These are phyloP conservation scores for Ceratobasidium sp. DNA, from an alignment of 1,284 basidiomycete species.

Conservation along the genomic window DNA sequence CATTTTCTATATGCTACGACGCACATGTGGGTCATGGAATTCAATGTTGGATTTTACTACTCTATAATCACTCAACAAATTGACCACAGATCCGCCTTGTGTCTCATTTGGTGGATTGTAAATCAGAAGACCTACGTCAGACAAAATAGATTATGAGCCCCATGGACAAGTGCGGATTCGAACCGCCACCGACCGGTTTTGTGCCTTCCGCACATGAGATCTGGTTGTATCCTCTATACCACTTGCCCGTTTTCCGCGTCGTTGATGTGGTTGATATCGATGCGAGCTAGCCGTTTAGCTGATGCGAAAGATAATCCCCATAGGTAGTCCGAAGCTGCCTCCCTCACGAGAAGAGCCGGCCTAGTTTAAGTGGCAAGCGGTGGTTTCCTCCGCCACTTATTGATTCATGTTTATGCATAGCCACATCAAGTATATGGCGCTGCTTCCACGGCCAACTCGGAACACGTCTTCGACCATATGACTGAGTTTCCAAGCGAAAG, in stretches of 20 bases:
- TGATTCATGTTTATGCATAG: too few relatives aligned
- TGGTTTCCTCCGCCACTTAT: too few relatives aligned
- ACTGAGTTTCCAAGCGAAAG: background rate
- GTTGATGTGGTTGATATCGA: background rate
- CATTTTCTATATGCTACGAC: too few relatives aligned
- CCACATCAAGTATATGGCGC: too few relatives aligned
- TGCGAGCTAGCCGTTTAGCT: background rate
- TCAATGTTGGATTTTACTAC: too few relatives aligned
- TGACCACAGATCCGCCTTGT: too few relatives aligned
- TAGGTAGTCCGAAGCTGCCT: background rate
- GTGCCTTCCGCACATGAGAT: background rate
- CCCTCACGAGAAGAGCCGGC: background rate
- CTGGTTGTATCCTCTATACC: conserved; percentile 21
- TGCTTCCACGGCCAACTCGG: background rate
- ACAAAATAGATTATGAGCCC: conserved; percentile 4
- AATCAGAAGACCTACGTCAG: background rate
- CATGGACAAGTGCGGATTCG: conserved; percentile 32
- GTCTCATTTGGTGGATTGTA: too few relatives aligned
- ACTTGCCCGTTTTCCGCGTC: background rate
- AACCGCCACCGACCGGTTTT: background rate
- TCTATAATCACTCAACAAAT: too few relatives aligned
- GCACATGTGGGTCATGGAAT: too few relatives aligned
- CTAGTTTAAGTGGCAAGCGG: too few relatives aligned
- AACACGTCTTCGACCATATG: background rate
- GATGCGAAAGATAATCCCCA: too few relatives aligned